Conservation (phyloP, 768 basidiomycete species). For the Phaeolepiota aurea region DNA sequence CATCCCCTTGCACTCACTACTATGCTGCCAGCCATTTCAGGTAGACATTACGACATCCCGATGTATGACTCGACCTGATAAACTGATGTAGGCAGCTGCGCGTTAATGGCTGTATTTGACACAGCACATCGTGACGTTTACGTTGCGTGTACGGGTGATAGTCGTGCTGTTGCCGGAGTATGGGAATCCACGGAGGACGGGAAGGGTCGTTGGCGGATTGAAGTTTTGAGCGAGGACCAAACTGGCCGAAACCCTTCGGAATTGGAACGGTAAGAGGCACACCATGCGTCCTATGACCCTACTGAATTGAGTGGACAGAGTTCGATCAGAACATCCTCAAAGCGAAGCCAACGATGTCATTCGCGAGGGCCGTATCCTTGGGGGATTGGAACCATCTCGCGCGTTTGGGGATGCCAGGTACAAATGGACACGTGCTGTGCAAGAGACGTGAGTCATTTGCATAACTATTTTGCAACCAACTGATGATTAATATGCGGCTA, state of each 20-base stretch:
- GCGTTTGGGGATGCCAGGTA: constrained; percentile 89
- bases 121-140: constrained; percentile 77
- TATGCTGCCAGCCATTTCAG: constrained; percentile 81
- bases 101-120: constrained; percentile 82
- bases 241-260: constrained; percentile 89
- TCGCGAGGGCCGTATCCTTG: constrained; percentile 73
- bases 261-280: constrained; percentile 58
- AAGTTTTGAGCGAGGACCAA: constrained; percentile 94
- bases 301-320: constrained; percentile 29
- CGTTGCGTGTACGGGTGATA: constrained; percentile 89
- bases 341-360: constrained; percentile 71
- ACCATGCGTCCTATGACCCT: not conserved
- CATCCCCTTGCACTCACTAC: constrained; percentile 63
- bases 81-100: constrained; percentile 69
- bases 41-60: constrained; percentile 21
- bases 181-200: constrained; percentile 67
- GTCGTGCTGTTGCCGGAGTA: constrained; percentile 90
- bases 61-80: constrained; percentile 9
- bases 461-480: no score
- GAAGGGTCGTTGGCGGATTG: constrained; percentile 78
- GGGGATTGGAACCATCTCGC: constrained; percentile 79
- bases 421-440: constrained; percentile 73
- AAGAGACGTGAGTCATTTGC: constrained; percentile 59
- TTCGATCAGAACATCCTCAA: constrained; percentile 76
- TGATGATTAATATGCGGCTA: no score